These are phyloP conservation scores for Kandelia obovata DNA, from an alignment of 345 rosid species.

Conservation along the genomic window DNA sequence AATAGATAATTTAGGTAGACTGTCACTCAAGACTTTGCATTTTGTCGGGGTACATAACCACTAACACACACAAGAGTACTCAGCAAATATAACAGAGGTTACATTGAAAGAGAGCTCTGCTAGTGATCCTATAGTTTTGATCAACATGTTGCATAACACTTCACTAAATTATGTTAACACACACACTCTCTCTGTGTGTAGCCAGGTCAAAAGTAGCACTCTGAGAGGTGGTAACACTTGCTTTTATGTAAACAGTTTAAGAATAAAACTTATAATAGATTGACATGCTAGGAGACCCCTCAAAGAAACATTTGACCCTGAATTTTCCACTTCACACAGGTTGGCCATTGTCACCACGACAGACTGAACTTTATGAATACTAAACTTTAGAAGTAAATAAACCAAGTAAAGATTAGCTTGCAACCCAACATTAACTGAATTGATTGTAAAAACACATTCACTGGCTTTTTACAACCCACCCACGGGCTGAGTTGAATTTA, in stretches of 20 bases:
- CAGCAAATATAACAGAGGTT: neutral
- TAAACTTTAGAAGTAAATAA: neutral
- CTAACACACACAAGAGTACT: neutral
- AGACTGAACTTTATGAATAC: neutral
- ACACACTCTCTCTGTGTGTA: neutral
- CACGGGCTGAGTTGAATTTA: neutral
- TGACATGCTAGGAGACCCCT: neutral
- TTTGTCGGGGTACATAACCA: no score
- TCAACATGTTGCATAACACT: no score
- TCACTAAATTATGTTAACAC: neutral
- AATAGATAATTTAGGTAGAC: neutral
- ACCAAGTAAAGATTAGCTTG: neutral
- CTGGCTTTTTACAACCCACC: neutral
- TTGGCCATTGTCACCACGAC: neutral
- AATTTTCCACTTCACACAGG: neutral
- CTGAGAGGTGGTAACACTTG: neutral
- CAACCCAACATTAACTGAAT: neutral
- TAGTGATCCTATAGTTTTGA: neutral
- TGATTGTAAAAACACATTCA: neutral
- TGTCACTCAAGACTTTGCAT: neutral
- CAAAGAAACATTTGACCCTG: neutral
- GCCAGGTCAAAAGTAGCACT: neutral
- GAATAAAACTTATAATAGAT: no score
- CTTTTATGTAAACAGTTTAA: neutral
- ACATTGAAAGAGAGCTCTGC: no score